Evolutionary conservation across 2,329 filamentous ascomycete genomes (phyloP).

Genomic region (Podosphaera leucotricha): DNA sequence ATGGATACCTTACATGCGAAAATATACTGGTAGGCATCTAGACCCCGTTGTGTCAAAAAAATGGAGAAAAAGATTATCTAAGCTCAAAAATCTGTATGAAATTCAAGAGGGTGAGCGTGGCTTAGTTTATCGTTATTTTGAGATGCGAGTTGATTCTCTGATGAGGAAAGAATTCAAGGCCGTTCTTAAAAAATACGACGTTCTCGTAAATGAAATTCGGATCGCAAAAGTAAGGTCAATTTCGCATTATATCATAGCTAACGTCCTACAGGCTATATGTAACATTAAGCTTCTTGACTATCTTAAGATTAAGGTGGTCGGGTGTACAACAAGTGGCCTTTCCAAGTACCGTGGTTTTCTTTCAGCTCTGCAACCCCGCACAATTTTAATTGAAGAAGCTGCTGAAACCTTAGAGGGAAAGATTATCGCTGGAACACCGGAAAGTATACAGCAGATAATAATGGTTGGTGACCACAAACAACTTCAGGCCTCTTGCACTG

Average conservation of each 20-base stretch:
- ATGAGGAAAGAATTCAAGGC: conserved; percentile 5
- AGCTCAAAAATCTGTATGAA: conserved; percentile 9
- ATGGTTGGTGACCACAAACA: conserved; percentile 49
- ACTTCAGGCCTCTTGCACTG: conserved; percentile 34
- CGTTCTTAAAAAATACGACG: conserved; percentile 8
- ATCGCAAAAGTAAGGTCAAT: conserved; percentile 8
- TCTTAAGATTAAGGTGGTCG: conserved; percentile 22
- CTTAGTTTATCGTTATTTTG: conserved; percentile 13
- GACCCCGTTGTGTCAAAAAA: conserved; percentile 3
- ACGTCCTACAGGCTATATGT: conserved; percentile 6
- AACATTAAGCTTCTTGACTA: conserved; percentile 30
- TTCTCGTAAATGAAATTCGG: conserved; percentile 4
- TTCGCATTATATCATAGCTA: not conserved
- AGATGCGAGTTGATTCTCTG: conserved; percentile 8
- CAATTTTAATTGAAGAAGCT: conserved; percentile 46
- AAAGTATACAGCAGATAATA: conserved; percentile 38
- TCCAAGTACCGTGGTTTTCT: conserved; percentile 44
- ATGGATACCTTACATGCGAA: conserved; percentile 10
- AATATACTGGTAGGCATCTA: conserved; percentile 8
- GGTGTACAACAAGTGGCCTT: conserved; percentile 39
- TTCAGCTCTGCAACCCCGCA: conserved; percentile 31
- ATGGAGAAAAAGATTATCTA: conserved; percentile 6
- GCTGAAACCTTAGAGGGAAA: conserved; percentile 33
- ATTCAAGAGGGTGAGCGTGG: conserved; percentile 11
- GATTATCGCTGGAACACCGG: conserved; percentile 33